Evolutionary conservation across 2,329 filamentous ascomycete species (phyloP), one percentile per base, ranked within the genome.

Genomic region (Aspergillus alliaceus): DNA sequence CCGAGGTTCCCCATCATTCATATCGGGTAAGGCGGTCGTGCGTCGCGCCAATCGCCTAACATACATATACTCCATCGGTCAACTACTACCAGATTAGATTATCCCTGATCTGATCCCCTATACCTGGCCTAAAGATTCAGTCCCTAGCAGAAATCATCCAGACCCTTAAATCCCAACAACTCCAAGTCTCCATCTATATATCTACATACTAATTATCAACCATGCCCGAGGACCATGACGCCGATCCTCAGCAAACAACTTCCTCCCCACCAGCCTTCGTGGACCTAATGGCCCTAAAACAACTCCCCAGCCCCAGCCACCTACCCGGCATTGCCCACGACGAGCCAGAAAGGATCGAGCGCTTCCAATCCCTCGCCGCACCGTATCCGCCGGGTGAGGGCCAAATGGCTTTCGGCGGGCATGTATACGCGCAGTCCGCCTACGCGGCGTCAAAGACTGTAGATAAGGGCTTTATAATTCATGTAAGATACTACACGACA

Each of bases 401-500:
- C 15, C 72, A 71, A 2, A 71, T 76, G 14, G 78, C 81, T 0
- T 84, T 83, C 67, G 82, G 82, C 12, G 82, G 82, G 1, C 82
- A 85, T 70, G 81, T 84, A 4, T 84, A 80, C 61, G 79, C 80
- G n/a, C 83, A 85, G 67, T 79, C 82, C 31, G 81, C 80, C 15
- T 85, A 80, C 73, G 82, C 82, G 15, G 82, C 83, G 8, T 79
- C 79, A 8, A 79, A 84, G 59, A 85, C 82, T 1, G 79, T 84
- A 12, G 66, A 64, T 6, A 69, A 74, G 27, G 82, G 80, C 2
- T 79, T 82, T 50, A 65, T 83, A 27, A 71, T 85, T 22, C 81
- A 84, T 70, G 81, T 83, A 71, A 58, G 75, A 66, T 31, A 20
- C 24, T n/a, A n/a, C n/a, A n/a, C n/a, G n/a, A n/a, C n/a, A n/a